Base-by-base conservation (phyloP, 495 filamentous ascomycete species). In the Aspergillus wentii region DNA sequence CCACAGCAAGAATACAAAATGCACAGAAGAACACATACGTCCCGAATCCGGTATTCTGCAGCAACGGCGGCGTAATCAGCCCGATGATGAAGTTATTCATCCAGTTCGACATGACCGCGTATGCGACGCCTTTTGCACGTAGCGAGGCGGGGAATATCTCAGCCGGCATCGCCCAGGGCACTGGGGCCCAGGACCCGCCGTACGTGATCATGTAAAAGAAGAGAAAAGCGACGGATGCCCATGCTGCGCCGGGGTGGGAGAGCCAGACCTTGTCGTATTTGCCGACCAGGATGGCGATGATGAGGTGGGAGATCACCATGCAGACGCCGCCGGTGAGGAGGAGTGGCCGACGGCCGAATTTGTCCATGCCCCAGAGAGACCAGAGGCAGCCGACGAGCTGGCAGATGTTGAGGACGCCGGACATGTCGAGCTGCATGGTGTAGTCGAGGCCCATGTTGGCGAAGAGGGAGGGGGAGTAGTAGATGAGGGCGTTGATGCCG, bases 391-490 rank as follows among this genome's bases (percentile, higher is more conserved):
- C n/a, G n/a, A n/a, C n/a, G n/a, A n/a, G n/a, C n/a, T n/a, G n/a
- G n/a, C n/a, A n/a, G n/a, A 87, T 78, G 32, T 82, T 80, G 23
- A 85, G 80, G 2, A 87, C 82, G 25, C 82, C 83, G 1, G 84
- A 85, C 4, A 81, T 82, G 3, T 86, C 61, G 4, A 87, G 69
- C 0, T 74, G 78, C 8, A 68, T 76, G 0, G 76, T 71, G 44
- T 69, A 84, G 42, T 46, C 44, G 46, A 83, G 64, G 7, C 83
- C 83, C 5, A 88, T 68, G 20, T 71, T 59, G 26, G 59, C 47
- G 67, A 88, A 87, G 46, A 88, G 86, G 10, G 65, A 71, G 0
- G 83, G 82, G 1, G 82, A 81, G 52, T 86, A 83, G 61, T 76
- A 77, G 4, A 83, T 59, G 5, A 85, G 66, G 0, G 82, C 82